Evolutionary conservation across 805 yeast genomes (phyloP).

Genomic region (Candida railenensis): DNA sequence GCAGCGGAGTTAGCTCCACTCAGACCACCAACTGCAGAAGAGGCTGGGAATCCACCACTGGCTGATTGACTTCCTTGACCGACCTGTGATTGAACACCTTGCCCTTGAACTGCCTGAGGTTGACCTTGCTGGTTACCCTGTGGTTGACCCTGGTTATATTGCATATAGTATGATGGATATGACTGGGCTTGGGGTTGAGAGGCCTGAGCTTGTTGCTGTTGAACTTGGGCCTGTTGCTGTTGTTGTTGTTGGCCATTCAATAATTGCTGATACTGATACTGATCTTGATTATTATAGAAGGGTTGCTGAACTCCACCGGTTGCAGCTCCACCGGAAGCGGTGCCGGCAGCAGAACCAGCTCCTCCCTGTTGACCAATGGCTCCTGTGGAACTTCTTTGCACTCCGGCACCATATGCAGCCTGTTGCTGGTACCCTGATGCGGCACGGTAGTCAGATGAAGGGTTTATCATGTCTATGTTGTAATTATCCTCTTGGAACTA

Average conservation of each 20-base stretch:
- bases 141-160: conserved; percentile 8
- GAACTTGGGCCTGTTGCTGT: not conserved
- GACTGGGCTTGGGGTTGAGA: not conserved
- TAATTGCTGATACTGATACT: conserved; percentile 14
- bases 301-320: conserved; percentile 16
- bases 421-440: conserved; percentile 1
- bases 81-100: not conserved
- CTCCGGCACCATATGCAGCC: conserved; percentile 2
- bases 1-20: conserved; percentile 14
- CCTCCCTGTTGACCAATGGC: not conserved
- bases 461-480: conserved; percentile 1
- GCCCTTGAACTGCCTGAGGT: not conserved
- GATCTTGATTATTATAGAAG: conserved; percentile 15
- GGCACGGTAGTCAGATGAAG: conserved; percentile 3
- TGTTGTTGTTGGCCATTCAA: conserved; percentile 8
- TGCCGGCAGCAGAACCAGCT: conserved; percentile 11
- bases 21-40: conserved; percentile 1
- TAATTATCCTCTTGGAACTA: not conserved
- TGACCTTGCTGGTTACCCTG: conserved; percentile 4
- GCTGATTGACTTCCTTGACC: not conserved
- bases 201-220: not conserved
- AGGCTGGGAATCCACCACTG: not conserved
- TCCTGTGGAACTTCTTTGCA: not conserved
- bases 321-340: conserved; percentile 16
- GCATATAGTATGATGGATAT: conserved; percentile 7